Evolutionary conservation across 2,329 filamentous ascomycete species (phyloP).

Genomic region (Cephalotrichum gorgonifer): DNA sequence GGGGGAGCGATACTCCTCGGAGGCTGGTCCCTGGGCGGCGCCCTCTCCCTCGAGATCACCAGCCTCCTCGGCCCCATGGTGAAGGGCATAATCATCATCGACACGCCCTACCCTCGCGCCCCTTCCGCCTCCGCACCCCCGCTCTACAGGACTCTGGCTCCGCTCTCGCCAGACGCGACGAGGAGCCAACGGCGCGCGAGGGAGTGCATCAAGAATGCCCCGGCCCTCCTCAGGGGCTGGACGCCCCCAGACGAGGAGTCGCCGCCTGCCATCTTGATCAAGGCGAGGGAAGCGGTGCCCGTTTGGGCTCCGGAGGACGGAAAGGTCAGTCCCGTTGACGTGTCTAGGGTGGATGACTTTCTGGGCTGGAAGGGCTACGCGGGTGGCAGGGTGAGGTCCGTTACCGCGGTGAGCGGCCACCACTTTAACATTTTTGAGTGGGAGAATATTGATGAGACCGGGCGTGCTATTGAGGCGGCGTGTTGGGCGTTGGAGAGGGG

Average conservation of each 20-base stretch:
- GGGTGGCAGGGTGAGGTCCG: constrained; percentile 28
- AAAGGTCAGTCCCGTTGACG: constrained; percentile 22
- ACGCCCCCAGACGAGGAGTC: constrained; percentile 26
- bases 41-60: constrained; percentile 40
- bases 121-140: constrained; percentile 2
- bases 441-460: constrained; percentile 16
- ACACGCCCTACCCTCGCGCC: constrained; percentile 23
- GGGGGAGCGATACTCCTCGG: constrained; percentile 27
- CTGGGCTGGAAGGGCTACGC: constrained; percentile 41
- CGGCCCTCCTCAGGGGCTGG: constrained; percentile 29
- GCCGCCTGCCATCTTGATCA: constrained; percentile 28
- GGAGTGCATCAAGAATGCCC: constrained; percentile 30
- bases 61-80: constrained; percentile 19
- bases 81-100: constrained; percentile 41
- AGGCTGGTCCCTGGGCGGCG: constrained; percentile 45
- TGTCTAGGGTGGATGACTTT: constrained; percentile 25
- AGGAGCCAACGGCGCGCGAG: constrained; percentile 23
- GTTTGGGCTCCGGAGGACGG: neutral
- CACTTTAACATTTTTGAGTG: constrained; percentile 37
- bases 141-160: constrained; percentile 9
- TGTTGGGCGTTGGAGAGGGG: constrained; percentile 11
- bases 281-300: constrained; percentile 30
- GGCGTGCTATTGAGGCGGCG: constrained; percentile 13
- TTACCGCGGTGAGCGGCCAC: constrained; percentile 39
- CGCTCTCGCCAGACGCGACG: constrained; percentile 16